phyloP scores from a whole-genome alignment of 331 rosid genomes.

The Dryas integrifolia region DNA sequence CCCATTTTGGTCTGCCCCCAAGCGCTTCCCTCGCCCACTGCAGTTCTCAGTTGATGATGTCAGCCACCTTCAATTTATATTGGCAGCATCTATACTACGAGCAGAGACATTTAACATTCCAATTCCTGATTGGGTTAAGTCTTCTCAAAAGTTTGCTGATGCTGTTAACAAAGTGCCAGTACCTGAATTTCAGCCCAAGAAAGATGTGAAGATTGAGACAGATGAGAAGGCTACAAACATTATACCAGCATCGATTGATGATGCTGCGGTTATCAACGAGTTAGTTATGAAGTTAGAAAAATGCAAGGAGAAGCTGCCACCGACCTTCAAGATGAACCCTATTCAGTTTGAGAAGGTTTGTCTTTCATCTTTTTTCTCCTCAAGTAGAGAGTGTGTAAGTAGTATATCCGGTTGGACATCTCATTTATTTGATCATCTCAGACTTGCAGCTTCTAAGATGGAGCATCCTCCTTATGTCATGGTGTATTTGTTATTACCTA shows the following conservation, averaged over 20 bases:
- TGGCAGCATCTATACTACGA: slow-evolving; percentile 23
- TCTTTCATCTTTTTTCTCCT: neutral
- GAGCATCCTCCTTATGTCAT: neutral
- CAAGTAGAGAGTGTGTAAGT: neutral
- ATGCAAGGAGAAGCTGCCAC: slow-evolving; percentile 23
- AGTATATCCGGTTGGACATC: neutral
- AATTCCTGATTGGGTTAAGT: slow-evolving; percentile 28
- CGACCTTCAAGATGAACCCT: slow-evolving; percentile 26
- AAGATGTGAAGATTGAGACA: slow-evolving; percentile 28
- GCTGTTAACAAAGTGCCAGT: slow-evolving; percentile 26
- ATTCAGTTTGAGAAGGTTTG: slow-evolving; percentile 34
- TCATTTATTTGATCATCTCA: neutral
- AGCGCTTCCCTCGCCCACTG: slow-evolving; percentile 27
- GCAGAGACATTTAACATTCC: slow-evolving; percentile 24
- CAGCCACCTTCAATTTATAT: slow-evolving; percentile 26
- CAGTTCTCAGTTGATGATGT: slow-evolving; percentile 25
- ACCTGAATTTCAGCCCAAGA: slow-evolving; percentile 26
- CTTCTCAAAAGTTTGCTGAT: slow-evolving; percentile 20
- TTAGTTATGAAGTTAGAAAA: slow-evolving; percentile 14
- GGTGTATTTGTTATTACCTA: neutral
- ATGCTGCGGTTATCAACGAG: slow-evolving; percentile 24
- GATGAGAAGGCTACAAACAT: slow-evolving; percentile 27
- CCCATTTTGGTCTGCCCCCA: slow-evolving; percentile 34
- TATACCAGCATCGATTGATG: slow-evolving; percentile 26
- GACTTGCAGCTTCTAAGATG: neutral